These are phyloP conservation scores for Kingdonia uniflora DNA, from an alignment of 164 flowering plant species.

Conservation along the genomic window DNA sequence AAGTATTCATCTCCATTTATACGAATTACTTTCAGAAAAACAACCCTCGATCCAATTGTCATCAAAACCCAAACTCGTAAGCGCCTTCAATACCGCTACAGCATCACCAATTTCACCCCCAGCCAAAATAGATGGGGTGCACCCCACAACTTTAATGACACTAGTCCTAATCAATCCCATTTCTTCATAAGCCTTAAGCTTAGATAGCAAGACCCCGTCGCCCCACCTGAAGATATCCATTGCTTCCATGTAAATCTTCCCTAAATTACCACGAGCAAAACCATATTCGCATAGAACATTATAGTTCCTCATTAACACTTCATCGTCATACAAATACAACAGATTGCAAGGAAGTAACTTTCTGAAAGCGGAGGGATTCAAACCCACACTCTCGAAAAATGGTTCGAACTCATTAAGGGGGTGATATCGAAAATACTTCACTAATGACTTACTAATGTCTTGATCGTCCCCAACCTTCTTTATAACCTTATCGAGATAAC, in stretches of 20 bases:
- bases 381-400: slow-evolving; percentile 78
- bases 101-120: too few species aligned
- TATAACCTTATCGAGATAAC: slow-evolving; percentile 38
- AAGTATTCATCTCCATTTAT: too few species aligned
- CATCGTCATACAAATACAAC: slow-evolving; percentile 55
- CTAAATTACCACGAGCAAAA: slow-evolving; percentile 40
- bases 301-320: slow-evolving; percentile 44
- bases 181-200: too few species aligned
- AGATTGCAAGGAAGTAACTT: slow-evolving; percentile 40
- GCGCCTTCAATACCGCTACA: too few species aligned
- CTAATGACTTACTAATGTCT: slow-evolving; percentile 24
- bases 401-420: slow-evolving; percentile 88
- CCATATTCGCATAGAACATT: slow-evolving; percentile 56
- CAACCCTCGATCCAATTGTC: too few species aligned
- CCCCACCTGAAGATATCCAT: slow-evolving; percentile 40
- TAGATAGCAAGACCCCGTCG: slow-evolving; percentile 35
- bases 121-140: too few species aligned
- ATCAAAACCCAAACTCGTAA: too few species aligned
- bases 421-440: slow-evolving; percentile 53
- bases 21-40: too few species aligned
- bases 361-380: slow-evolving; percentile 35
- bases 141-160: too few species aligned
- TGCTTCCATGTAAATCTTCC: slow-evolving; percentile 56
- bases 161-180: slow-evolving; percentile 31
- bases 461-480: slow-evolving; percentile 18